Conservation (phyloP, 257 asterid species). For the Solanum habrochaites region DNA sequence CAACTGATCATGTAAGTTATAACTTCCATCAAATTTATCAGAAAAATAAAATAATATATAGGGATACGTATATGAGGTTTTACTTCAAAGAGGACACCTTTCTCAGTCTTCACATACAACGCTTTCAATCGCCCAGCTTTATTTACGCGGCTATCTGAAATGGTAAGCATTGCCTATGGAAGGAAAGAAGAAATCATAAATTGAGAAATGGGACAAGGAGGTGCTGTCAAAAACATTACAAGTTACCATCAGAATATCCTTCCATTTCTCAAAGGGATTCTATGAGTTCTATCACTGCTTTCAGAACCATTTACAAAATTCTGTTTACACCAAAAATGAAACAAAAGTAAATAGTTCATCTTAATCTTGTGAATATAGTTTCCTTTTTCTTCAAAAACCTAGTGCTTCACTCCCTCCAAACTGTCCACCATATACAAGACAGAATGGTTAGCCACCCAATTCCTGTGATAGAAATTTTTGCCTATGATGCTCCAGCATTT, state of each 20-base stretch:
- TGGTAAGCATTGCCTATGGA: slow-evolving; percentile 55
- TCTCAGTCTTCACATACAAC: slow-evolving; percentile 62
- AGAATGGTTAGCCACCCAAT: background rate
- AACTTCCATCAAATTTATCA: background rate
- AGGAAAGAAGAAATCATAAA: background rate
- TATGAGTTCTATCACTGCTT: background rate
- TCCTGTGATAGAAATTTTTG: background rate
- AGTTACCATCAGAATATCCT: background rate
- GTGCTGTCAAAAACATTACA: background rate
- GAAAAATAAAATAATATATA: no score
- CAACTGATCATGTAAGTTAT: background rate
- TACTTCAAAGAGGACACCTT: slow-evolving; percentile 65
- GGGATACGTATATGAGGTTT: slow-evolving; percentile 87
- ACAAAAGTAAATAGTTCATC: background rate
- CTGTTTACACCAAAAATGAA: background rate
- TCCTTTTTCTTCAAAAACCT: background rate
- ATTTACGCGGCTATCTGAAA: slow-evolving; percentile 73
- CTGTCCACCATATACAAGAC: background rate
- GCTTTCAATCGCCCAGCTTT: slow-evolving; percentile 68
- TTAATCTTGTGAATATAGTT: background rate
- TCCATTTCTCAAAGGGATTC: background rate
- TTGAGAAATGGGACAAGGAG: background rate
- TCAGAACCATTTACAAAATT: background rate
- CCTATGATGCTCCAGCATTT: background rate
- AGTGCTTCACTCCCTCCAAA: background rate